Percentiles rank a stretch among this genome's conserved stretches.
These are phyloP conservation scores for Thermoascus crustaceus DNA, from an alignment of 2,329 filamentous ascomycete genomes.

Conservation along the genomic window DNA sequence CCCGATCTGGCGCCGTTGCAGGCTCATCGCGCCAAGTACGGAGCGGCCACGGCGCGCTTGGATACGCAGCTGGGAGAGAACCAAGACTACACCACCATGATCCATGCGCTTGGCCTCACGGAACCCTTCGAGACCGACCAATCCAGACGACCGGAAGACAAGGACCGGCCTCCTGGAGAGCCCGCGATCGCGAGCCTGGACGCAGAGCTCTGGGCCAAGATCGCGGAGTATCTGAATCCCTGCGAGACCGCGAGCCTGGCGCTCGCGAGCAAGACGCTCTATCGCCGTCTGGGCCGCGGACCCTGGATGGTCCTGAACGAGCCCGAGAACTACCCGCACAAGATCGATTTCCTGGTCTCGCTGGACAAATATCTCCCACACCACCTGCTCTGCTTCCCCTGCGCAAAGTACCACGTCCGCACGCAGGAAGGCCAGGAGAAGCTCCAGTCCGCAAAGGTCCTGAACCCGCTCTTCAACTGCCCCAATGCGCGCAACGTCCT, in stretches of 20 bases:
- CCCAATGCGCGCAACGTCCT: constrained; percentile 45
- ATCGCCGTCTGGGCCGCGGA: constrained; percentile 32
- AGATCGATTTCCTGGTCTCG: constrained; percentile 43
- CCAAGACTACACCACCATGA: constrained; percentile 28
- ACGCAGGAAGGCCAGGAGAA: constrained; percentile 46
- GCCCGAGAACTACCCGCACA: constrained; percentile 39
- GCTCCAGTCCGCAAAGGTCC: constrained; percentile 44
- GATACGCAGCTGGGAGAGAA: constrained; percentile 31
- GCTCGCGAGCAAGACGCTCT: constrained; percentile 41
- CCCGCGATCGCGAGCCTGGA: constrained; percentile 39
- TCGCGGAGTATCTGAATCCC: constrained; percentile 36
- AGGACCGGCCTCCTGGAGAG: constrained; percentile 29
- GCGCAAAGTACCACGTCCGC: constrained; percentile 48
- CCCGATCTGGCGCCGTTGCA: constrained; percentile 22
- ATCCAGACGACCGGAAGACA: constrained; percentile 11
- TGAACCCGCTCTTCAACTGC: constrained; percentile 51
- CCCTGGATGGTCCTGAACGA: constrained; percentile 33
- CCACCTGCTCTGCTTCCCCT: constrained; percentile 53
- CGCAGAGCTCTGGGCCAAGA: constrained; percentile 37
- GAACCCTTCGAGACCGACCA: constrained; percentile 19
- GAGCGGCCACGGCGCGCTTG: constrained; percentile 16
- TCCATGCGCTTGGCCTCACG: constrained; percentile 27
- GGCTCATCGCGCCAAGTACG: constrained; percentile 27
- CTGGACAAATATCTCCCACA: constrained; percentile 46
- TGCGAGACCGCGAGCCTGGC: constrained; percentile 44